Conservation (phyloP, 2,329 filamentous ascomycete species). For the Microsporum ferrugineum region DNA sequence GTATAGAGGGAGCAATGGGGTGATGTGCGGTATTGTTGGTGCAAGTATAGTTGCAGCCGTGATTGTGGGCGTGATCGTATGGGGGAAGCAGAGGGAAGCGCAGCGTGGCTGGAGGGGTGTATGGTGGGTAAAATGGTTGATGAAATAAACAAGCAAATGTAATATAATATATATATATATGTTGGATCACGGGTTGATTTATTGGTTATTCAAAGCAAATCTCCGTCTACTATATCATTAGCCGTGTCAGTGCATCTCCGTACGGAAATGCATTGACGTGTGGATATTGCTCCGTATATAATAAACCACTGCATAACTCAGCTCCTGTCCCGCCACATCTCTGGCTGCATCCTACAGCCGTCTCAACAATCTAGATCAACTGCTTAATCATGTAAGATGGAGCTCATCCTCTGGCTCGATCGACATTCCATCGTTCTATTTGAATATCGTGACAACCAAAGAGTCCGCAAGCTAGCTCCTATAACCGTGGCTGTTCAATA, state of each 20-base stretch:
- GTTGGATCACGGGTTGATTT: neutral
- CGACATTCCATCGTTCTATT: no score
- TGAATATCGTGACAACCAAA: no score
- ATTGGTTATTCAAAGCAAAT: neutral
- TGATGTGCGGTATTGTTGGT: slow-evolving; percentile 76
- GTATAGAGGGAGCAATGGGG: slow-evolving; percentile 72
- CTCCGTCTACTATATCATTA: neutral
- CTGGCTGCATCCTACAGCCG: no score
- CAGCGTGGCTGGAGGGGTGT: slow-evolving; percentile 30
- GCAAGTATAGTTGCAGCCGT: slow-evolving; percentile 58
- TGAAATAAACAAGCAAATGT: slow-evolving; percentile 1
- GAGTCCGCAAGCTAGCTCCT: neutral
- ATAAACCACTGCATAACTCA: no score
- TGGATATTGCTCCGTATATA: no score
- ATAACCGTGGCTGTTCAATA: neutral
- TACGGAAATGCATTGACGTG: no score
- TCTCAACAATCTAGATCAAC: no score
- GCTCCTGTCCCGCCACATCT: no score
- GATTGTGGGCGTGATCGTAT: slow-evolving; percentile 55
- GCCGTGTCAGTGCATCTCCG: no score
- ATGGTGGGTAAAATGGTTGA: slow-evolving; percentile 14
- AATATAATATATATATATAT: neutral
- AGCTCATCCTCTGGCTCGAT: no score
- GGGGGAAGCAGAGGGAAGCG: slow-evolving; percentile 25
- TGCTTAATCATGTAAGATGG: no score